Conservation (phyloP, 1,139 yeast genomes). For the Nakaseomyces uthaithaninus region DNA sequence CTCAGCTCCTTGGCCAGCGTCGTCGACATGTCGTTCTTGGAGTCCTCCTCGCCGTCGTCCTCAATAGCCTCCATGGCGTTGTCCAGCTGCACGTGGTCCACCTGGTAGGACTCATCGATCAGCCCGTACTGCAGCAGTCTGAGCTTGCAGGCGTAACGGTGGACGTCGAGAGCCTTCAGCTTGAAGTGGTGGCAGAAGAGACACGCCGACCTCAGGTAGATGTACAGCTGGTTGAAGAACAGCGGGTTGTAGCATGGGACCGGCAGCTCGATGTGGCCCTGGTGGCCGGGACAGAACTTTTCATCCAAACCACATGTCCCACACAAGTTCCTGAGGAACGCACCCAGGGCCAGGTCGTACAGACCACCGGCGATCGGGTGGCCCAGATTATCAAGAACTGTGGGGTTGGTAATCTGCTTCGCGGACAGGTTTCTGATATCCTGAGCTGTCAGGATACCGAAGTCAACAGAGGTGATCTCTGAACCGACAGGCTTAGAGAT, state of each 20-base stretch:
- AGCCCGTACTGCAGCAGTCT: slow-evolving; percentile 82
- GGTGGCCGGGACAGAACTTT: slow-evolving; percentile 94
- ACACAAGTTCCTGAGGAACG: slow-evolving; percentile 81
- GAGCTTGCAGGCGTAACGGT: slow-evolving; percentile 70
- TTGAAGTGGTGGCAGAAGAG: slow-evolving; percentile 84
- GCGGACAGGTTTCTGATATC: slow-evolving; percentile 85
- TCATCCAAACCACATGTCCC: slow-evolving; percentile 95
- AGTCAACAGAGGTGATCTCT: slow-evolving; percentile 86
- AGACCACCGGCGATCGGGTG: slow-evolving; percentile 93
- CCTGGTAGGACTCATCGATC: slow-evolving; percentile 62
- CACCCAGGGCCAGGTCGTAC: slow-evolving; percentile 90
- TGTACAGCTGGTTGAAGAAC: slow-evolving; percentile 84
- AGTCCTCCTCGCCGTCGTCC: slow-evolving; percentile 31
- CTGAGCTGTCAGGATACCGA: slow-evolving; percentile 71
- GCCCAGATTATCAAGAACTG: slow-evolving; percentile 89
- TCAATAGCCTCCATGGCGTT: slow-evolving; percentile 34
- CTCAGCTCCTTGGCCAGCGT: slow-evolving; percentile 38
- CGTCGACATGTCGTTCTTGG: slow-evolving; percentile 36
- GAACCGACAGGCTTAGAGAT: slow-evolving; percentile 94
- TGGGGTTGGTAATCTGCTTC: slow-evolving; percentile 90
- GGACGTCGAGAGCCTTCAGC: slow-evolving; percentile 58
- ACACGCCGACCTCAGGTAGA: slow-evolving; percentile 77
- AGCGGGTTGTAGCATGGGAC: slow-evolving; percentile 92
- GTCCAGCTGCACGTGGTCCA: slow-evolving; percentile 50
- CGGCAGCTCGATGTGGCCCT: slow-evolving; percentile 95